These are phyloP conservation scores for Grosmannia serpens DNA, from an alignment of 2,329 filamentous ascomycete genomes.

Conservation along the genomic window DNA sequence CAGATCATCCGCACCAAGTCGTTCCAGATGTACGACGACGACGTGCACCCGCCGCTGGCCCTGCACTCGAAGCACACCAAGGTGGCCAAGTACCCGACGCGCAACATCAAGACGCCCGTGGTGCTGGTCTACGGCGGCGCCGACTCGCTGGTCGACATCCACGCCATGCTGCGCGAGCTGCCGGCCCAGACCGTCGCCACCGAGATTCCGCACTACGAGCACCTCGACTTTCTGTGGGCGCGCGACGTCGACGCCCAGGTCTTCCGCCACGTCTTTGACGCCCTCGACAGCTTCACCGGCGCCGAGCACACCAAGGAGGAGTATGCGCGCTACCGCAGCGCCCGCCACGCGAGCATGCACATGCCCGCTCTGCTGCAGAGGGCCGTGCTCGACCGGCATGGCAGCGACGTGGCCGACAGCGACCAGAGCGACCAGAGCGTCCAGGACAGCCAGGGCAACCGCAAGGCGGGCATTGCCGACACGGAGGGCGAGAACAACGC, in stretches of 20 bases:
- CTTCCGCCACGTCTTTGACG: slow-evolving; percentile 85
- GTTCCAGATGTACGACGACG: slow-evolving; percentile 98
- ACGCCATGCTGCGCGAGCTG: slow-evolving; percentile 80
- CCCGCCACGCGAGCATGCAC: slow-evolving; percentile 37
- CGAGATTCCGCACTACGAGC: slow-evolving; percentile 86
- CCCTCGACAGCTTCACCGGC: slow-evolving; percentile 60
- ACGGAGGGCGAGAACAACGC: neutral
- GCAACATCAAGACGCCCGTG: slow-evolving; percentile 93
- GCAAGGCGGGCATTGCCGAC: neutral
- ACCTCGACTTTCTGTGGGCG: slow-evolving; percentile 94
- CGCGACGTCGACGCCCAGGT: slow-evolving; percentile 72
- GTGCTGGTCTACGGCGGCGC: slow-evolving; percentile 88
- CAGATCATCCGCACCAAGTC: slow-evolving; percentile 94
- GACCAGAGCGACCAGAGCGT: neutral
- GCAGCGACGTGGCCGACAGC: neutral
- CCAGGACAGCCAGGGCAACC: neutral
- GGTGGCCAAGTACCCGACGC: slow-evolving; percentile 88
- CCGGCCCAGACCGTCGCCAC: slow-evolving; percentile 75
- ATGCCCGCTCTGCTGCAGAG: slow-evolving; percentile 18
- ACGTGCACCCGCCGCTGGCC: slow-evolving; percentile 66
- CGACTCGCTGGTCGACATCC: slow-evolving; percentile 89
- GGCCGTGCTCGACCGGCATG: neutral
- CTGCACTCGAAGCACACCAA: slow-evolving; percentile 81
- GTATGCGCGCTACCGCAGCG: slow-evolving; percentile 44
- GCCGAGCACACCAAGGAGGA: slow-evolving; percentile 48